A percentile compares a stretch with the other conserved stretches of the same genome.
Evolutionary conservation across 2,329 filamentous ascomycete genomes (phyloP).

Genomic region (Rutstroemia sydowiana): DNA sequence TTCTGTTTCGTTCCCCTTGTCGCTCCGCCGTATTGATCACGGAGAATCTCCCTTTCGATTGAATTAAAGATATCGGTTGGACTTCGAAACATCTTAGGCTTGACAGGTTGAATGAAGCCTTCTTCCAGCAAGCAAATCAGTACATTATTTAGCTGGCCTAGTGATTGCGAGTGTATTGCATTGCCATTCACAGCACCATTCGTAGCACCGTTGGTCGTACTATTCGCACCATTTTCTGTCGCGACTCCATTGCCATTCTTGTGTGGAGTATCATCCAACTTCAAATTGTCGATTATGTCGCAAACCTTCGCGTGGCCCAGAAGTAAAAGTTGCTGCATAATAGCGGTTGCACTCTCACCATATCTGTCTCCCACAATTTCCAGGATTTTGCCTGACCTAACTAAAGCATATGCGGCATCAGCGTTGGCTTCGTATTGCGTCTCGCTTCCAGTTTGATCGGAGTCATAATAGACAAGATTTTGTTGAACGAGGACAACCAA

Average conservation of each 20-base stretch:
- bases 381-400: constrained; percentile 75
- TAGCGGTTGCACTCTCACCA: constrained; percentile 64
- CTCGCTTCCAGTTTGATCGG: constrained; percentile 43
- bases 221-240: constrained; percentile 17
- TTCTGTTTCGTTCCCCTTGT: constrained; percentile 60
- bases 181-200: constrained; percentile 19
- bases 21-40: constrained; percentile 43
- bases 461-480: constrained; percentile 65
- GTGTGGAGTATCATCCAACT: constrained; percentile 22
- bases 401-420: constrained; percentile 70
- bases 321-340: constrained; percentile 68
- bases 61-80: constrained; percentile 53
- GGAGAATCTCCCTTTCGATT: constrained; percentile 56
- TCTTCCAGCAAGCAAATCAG: constrained; percentile 48
- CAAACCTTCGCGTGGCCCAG: constrained; percentile 70
- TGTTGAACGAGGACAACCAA: constrained; percentile 83
- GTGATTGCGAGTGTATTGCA: constrained; percentile 8
- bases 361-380: constrained; percentile 67
- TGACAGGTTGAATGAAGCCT: constrained; percentile 62
- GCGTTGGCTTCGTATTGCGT: constrained; percentile 82
- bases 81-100: constrained; percentile 48
- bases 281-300: constrained; percentile 60
- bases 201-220: constrained; percentile 15
- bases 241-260: constrained; percentile 28
- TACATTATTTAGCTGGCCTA: constrained; percentile 36